Evolutionary conservation across 2,329 filamentous ascomycete species (phyloP).

Genomic region (Fusarium begoniae): DNA sequence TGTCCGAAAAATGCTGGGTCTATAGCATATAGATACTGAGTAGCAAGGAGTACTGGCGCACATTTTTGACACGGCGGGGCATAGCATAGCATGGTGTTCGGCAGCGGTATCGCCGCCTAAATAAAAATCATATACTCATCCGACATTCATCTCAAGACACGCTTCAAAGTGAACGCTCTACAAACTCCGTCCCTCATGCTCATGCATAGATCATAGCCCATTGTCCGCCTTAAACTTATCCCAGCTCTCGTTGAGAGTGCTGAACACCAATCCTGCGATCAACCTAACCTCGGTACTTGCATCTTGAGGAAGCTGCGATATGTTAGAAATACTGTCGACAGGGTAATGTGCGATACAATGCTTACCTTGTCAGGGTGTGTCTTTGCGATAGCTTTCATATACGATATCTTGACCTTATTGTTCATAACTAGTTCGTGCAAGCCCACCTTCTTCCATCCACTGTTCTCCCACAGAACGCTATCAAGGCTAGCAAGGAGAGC

Average conservation of each 20-base stretch:
- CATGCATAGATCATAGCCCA: constrained; percentile 58
- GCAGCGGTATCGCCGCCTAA: constrained; percentile 34
- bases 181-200: constrained; percentile 37
- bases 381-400: constrained; percentile 99
- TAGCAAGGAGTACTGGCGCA: constrained; percentile 38
- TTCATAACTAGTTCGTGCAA: constrained; percentile 93
- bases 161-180: constrained; percentile 40
- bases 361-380: constrained; percentile 98
- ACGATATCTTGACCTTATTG: constrained; percentile 94
- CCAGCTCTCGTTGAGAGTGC: constrained; percentile 76
- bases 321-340: constrained; percentile 9
- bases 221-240: constrained; percentile 78
- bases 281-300: constrained; percentile 72
- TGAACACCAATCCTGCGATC: constrained; percentile 73
- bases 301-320: constrained; percentile 66
- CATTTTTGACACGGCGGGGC: constrained; percentile 21
- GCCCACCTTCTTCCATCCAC: constrained; percentile 96
- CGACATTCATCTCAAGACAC: constrained; percentile 18
- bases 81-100: constrained; percentile 42
- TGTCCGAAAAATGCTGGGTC: constrained; percentile 79
- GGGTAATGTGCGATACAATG: neutral
- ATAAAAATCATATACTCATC: constrained; percentile 39
- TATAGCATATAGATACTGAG: constrained; percentile 55
- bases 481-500: constrained; percentile 89
- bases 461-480: constrained; percentile 87